Evolutionary conservation across 495 filamentous ascomycete species (phyloP).

Genomic region (Lichenothelia convexa): DNA sequence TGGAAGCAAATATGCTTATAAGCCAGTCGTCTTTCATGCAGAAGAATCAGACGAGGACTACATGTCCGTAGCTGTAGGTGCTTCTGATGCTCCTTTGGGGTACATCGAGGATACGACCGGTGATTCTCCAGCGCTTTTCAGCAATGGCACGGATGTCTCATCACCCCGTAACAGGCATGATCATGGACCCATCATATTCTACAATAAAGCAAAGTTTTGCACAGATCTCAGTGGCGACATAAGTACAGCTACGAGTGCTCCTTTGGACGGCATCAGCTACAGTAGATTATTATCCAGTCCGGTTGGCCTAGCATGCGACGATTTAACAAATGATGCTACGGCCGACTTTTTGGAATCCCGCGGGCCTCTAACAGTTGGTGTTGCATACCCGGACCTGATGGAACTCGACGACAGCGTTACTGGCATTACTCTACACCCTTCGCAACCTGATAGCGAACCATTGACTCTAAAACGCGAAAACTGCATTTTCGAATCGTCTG

Average conservation of each 20-base stretch:
- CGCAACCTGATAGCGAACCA: too few species aligned
- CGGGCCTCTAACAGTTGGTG: slow-evolving; percentile 6
- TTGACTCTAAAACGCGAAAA: too few species aligned
- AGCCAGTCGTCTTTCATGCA: slow-evolving; percentile 22
- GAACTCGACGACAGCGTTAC: slow-evolving; percentile 9
- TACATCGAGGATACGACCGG: slow-evolving; percentile 5
- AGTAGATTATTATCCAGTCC: slow-evolving; percentile 3
- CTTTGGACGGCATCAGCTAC: neutral
- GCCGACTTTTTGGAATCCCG: slow-evolving; percentile 1
- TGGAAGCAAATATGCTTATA: slow-evolving; percentile 17
- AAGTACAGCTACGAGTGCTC: slow-evolving; percentile 7
- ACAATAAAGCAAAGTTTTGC: slow-evolving; percentile 54
- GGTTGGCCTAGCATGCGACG: neutral
- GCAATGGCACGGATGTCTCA: slow-evolving; percentile 16
- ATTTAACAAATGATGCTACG: neutral
- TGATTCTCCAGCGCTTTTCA: slow-evolving; percentile 17
- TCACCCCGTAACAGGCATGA: slow-evolving; percentile 27
- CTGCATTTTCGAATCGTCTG: slow-evolving; percentile 43
- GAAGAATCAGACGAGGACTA: slow-evolving; percentile 13
- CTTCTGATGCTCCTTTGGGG: slow-evolving; percentile 1
- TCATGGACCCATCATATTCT: slow-evolving; percentile 65
- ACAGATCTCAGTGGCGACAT: slow-evolving; percentile 56
- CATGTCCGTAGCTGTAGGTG: slow-evolving; percentile 8
- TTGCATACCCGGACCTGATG: slow-evolving; percentile 7
- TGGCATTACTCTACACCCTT: too few species aligned